Conservation (phyloP, 1,139 yeast species). For the Geotrichum carabidarum region DNA sequence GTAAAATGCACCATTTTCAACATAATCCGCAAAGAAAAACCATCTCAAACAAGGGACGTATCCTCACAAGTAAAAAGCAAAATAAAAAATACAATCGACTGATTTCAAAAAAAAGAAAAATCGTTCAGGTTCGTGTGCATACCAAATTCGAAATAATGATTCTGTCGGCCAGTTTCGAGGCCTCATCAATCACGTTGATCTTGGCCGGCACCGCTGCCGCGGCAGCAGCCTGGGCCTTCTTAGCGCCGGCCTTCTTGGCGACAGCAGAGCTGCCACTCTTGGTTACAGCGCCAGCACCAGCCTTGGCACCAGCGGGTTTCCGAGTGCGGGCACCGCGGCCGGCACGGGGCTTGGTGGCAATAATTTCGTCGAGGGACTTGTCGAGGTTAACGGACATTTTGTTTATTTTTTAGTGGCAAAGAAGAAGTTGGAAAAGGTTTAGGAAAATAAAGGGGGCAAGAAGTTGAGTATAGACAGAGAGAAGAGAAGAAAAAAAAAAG, state of each 20-base stretch:
- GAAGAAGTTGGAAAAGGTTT: background rate
- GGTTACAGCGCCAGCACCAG: constrained; percentile 28
- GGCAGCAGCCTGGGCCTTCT: constrained; percentile 20
- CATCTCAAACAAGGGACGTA: background rate
- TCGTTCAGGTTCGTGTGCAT: constrained; percentile 22
- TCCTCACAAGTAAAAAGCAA: background rate
- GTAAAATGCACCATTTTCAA: background rate
- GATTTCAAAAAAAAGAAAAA: background rate
- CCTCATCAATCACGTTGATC: constrained; percentile 27
- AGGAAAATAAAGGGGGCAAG: background rate
- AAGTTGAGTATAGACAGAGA: background rate
- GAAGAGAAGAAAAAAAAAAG: background rate
- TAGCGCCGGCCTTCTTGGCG: constrained; percentile 26
- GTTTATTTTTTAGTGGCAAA: constrained; percentile 32
- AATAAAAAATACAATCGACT: background rate
- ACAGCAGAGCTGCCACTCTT: constrained; percentile 36
- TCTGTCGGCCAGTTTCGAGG: constrained; percentile 31
- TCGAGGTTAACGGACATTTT: constrained; percentile 71
- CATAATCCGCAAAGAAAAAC: constrained; percentile 1
- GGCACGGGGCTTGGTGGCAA: constrained; percentile 56
- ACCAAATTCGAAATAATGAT: constrained; percentile 39
- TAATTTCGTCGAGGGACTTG: constrained; percentile 92
- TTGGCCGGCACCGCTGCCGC: constrained; percentile 24
- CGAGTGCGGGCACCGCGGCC: constrained; percentile 22
- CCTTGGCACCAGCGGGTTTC: constrained; percentile 22